These are phyloP conservation scores for Russula vinacea DNA, from an alignment of 768 basidiomycete species.

Conservation along the genomic window DNA sequence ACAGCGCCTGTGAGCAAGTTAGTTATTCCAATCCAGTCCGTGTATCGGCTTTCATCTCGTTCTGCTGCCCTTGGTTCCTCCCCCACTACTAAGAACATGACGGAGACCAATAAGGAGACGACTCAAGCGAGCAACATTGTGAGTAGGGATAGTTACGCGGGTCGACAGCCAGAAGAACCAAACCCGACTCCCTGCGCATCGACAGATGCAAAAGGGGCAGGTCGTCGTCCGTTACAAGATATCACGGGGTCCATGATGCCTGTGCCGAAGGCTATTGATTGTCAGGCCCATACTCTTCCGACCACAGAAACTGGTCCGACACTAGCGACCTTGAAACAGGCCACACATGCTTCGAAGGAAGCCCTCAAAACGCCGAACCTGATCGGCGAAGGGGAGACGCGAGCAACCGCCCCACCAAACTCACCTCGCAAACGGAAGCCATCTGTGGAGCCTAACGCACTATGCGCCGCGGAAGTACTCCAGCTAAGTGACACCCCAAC, in stretches of 20 bases:
- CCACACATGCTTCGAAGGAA: not conserved
- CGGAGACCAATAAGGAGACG: not conserved
- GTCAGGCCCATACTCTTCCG: not conserved
- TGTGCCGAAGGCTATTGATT: not conserved
- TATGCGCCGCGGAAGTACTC: not conserved
- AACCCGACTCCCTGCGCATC: not conserved
- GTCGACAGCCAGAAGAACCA: not conserved
- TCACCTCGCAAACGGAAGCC: conserved; percentile 15
- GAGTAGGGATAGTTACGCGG: not conserved
- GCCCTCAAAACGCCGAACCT: not conserved
- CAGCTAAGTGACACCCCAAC: not conserved
- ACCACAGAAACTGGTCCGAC: not conserved
- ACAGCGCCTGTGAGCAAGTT: not conserved
- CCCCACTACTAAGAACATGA: not conserved
- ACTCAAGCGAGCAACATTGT: not conserved
- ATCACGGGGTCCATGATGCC: not conserved
- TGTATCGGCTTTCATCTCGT: not conserved
- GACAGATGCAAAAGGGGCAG: not conserved
- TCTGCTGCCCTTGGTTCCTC: not conserved
- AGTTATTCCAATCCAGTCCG: not conserved
- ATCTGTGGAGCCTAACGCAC: not conserved
- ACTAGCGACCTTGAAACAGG: not conserved
- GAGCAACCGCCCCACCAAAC: not conserved
- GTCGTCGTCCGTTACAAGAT: conserved; percentile 11
- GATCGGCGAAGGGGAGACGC: not conserved